phyloP scores from a whole-genome alignment of 106 monocot genomes.

The Dioscorea dumetorum region DNA sequence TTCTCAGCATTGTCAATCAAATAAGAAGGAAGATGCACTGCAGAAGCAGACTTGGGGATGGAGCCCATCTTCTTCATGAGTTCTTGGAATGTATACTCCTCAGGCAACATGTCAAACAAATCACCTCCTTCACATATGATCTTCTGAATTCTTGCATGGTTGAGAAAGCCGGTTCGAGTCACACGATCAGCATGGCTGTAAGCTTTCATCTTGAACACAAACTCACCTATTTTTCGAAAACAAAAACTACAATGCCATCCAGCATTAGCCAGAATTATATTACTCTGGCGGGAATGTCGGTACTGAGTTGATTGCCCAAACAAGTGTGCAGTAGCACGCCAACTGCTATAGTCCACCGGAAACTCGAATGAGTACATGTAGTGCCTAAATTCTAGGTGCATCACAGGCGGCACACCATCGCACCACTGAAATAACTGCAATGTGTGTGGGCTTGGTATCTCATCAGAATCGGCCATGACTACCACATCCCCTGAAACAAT shows the following conservation, averaged over 20 bases:
- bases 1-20: constrained; percentile 64
- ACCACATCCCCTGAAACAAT: constrained; percentile 45
- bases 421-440: constrained; percentile 71
- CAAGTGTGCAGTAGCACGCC: constrained; percentile 66
- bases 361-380: constrained; percentile 96
- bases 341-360: constrained; percentile 64
- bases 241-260: constrained; percentile 99
- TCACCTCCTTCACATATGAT: constrained; percentile 73
- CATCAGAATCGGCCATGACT: constrained; percentile 86
- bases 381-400: constrained; percentile 71
- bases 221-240: constrained; percentile 57
- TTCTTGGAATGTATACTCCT: constrained; percentile 76
- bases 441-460: constrained; percentile 76
- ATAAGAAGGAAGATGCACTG: constrained; percentile 67
- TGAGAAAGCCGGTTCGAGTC: constrained; percentile 21
- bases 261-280: constrained; percentile 66
- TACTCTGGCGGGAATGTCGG: constrained; percentile 58
- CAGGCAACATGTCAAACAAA: constrained; percentile 86
- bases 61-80: constrained; percentile 78
- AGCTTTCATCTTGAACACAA: constrained; percentile 85
- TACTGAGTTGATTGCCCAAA: constrained; percentile 36
- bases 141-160: constrained; percentile 62
- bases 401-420: constrained; percentile 60
- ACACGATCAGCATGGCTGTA: constrained; percentile 96
- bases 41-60: constrained; percentile 64